phyloP scores from a whole-genome alignment of 2,329 filamentous ascomycete genomes.

The Calonectria crousiana region DNA sequence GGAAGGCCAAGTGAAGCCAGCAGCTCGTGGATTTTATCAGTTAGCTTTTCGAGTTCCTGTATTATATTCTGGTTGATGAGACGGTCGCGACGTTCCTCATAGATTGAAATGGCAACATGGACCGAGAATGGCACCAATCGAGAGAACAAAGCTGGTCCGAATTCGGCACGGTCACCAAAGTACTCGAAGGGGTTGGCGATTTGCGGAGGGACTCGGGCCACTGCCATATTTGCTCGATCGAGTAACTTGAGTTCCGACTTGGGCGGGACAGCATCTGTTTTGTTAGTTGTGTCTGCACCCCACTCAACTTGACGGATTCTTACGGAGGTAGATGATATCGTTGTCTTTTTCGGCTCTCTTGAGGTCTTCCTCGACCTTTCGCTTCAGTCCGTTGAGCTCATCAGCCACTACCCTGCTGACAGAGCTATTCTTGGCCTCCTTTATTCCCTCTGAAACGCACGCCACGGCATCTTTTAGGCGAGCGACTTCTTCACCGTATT shows the following conservation, averaged over 20 bases:
- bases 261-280: constrained; percentile 78
- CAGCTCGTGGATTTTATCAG: constrained; percentile 81
- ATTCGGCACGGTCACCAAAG: constrained; percentile 82
- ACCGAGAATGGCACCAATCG: constrained; percentile 96
- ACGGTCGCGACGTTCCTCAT: constrained; percentile 91
- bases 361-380: constrained; percentile 84
- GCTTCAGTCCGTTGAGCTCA: constrained; percentile 87
- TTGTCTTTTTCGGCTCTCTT: constrained; percentile 97
- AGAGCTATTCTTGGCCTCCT: constrained; percentile 79
- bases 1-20: constrained; percentile 88
- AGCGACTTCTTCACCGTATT: constrained; percentile 95
- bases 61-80: constrained; percentile 90
- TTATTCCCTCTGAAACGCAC: constrained; percentile 88
- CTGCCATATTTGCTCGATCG: constrained; percentile 90
- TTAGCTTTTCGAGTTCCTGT: constrained; percentile 84
- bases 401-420: constrained; percentile 85
- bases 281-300: constrained; percentile 45
- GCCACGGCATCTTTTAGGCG: constrained; percentile 83
- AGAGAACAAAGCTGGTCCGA: constrained; percentile 87
- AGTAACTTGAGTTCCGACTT: constrained; percentile 90
- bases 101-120: constrained; percentile 94
- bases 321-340: constrained; percentile 90
- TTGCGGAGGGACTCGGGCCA: constrained; percentile 82
- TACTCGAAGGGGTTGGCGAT: constrained; percentile 83
- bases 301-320: constrained; percentile 39